phyloP scores from a whole-genome alignment of 192 early-diverging fungal species.

The Coemansia sp. region DNA sequence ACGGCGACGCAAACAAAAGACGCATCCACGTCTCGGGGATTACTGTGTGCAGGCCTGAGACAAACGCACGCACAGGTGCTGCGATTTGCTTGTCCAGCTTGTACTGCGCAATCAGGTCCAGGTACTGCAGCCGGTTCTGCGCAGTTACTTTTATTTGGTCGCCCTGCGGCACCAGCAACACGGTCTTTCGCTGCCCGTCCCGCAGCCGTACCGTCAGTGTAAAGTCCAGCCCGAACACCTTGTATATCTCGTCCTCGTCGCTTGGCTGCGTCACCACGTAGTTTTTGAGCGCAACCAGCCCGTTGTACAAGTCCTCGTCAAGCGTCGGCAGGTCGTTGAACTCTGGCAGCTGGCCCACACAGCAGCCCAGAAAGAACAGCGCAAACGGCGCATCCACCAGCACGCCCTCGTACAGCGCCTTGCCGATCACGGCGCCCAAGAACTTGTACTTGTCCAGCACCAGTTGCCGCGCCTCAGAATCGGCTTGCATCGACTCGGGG shows the following conservation, averaged over 20 bases:
- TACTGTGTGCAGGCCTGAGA: constrained; percentile 77
- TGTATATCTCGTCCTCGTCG: constrained; percentile 63
- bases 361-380: constrained; percentile 76
- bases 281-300: constrained; percentile 70
- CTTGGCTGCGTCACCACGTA: constrained; percentile 43
- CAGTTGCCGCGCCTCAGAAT: constrained; percentile 22
- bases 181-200: constrained; percentile 26
- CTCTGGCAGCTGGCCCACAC: constrained; percentile 64
- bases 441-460: constrained; percentile 69
- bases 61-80: constrained; percentile 77
- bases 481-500: constrained; percentile 50
- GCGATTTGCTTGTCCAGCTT: constrained; percentile 81
- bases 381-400: constrained; percentile 80
- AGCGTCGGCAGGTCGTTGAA: constrained; percentile 78
- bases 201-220: constrained; percentile 58
- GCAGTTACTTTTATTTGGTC: constrained; percentile 75
- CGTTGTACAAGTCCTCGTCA: constrained; percentile 74
- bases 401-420: constrained; percentile 85
- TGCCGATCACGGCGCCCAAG: constrained; percentile 77
- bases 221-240: constrained; percentile 62
- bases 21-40: constrained; percentile 83
- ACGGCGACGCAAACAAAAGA: constrained; percentile 81
- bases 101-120: constrained; percentile 84
- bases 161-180: constrained; percentile 80
- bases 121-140: constrained; percentile 82